Percentiles rank a stretch among this genome's conserved stretches.
These are phyloP conservation scores for Solanum medicagineum DNA, from an alignment of 257 asterid species.

Conservation along the genomic window DNA sequence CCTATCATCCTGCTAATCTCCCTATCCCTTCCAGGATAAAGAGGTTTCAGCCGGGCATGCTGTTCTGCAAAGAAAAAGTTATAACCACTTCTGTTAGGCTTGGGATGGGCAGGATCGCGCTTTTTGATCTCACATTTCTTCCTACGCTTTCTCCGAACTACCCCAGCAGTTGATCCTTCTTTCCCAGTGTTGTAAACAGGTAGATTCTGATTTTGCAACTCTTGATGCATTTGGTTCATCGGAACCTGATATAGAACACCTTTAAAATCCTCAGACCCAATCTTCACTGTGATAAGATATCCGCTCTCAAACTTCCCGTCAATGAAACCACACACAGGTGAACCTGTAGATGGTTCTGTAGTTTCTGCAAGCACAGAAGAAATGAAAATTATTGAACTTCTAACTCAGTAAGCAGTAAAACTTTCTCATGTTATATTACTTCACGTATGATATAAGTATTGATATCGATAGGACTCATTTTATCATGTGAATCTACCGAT, in stretches of 20 bases:
- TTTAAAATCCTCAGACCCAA: slow-evolving; percentile 58
- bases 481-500: background rate
- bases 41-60: slow-evolving; percentile 64
- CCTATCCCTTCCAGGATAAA: slow-evolving; percentile 54
- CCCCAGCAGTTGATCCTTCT: slow-evolving; percentile 13
- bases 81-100: slow-evolving; percentile 86
- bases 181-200: background rate
- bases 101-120: slow-evolving; percentile 83
- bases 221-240: background rate
- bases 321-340: slow-evolving; percentile 52
- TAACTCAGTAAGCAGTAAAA: background rate
- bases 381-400: background rate
- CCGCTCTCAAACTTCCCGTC: slow-evolving; percentile 90
- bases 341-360: slow-evolving; percentile 14
- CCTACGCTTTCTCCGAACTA: slow-evolving; percentile 49
- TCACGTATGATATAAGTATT: background rate
- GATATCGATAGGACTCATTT: background rate
- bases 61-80: slow-evolving; percentile 89
- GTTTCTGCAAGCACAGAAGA: slow-evolving; percentile 13
- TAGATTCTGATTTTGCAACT: slow-evolving; percentile 12
- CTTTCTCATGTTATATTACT: background rate
- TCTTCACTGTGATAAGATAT: slow-evolving; percentile 60
- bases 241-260: slow-evolving; percentile 72
- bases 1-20: slow-evolving; percentile 85
- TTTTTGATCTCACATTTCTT: slow-evolving; percentile 59